These are phyloP conservation scores for Rhodotorula sp. DNA, from an alignment of 1,284 basidiomycete species.

Conservation along the genomic window DNA sequence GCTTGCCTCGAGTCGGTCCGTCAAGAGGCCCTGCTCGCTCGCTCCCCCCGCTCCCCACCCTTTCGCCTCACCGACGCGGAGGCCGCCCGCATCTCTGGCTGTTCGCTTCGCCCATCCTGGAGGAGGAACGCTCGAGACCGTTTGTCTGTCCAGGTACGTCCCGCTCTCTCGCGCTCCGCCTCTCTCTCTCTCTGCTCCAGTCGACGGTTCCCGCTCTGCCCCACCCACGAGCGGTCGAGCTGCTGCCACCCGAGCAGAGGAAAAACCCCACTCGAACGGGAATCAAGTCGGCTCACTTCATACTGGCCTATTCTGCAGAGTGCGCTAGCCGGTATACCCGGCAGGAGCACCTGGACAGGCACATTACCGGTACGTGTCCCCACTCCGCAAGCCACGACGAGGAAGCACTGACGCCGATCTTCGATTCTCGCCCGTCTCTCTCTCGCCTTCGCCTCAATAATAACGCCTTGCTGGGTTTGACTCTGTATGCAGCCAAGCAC, in stretches of 20 bases:
- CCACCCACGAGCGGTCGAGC: no score
- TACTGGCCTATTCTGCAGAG: not conserved
- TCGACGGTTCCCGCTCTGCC: not conserved
- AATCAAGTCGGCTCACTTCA: not conserved
- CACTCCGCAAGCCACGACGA: not conserved
- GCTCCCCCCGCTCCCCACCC: not conserved
- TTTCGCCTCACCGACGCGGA: not conserved
- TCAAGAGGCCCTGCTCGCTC: not conserved
- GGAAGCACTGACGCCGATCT: not conserved
- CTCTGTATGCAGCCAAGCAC: slow-evolving; percentile 19
- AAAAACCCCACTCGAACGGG: not conserved
- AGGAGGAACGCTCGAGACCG: slow-evolving; percentile 4
- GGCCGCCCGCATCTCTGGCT: no score
- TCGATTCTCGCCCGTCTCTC: not conserved
- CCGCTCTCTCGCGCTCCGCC: not conserved
- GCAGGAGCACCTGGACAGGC: slow-evolving; percentile 37
- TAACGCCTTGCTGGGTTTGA: no score
- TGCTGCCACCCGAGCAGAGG: no score
- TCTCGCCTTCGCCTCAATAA: not conserved
- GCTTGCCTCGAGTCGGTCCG: no score
- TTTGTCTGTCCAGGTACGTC: slow-evolving; percentile 3
- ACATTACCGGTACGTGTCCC: slow-evolving; percentile 22
- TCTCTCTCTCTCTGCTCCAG: no score
- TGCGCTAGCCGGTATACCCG: slow-evolving; percentile 23
- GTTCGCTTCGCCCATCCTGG: not conserved